Conservation (phyloP, 2,329 filamentous ascomycete species). For the Beauveria australis region DNA sequence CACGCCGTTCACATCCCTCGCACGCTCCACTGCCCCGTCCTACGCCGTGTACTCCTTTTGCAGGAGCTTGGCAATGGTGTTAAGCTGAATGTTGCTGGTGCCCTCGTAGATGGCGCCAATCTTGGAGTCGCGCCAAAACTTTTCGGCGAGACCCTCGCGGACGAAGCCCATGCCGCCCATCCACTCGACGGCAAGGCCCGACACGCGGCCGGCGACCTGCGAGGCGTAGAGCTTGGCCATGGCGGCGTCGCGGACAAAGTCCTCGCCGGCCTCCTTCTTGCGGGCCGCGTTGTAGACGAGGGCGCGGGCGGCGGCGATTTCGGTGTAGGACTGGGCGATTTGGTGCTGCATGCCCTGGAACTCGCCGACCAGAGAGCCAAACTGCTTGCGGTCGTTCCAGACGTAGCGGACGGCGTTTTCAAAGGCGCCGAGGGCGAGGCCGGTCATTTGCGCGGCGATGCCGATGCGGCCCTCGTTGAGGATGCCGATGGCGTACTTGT, state of each 20-base stretch:
- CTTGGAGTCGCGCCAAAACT: slow-evolving; percentile 96
- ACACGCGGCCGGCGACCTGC: slow-evolving; percentile 83
- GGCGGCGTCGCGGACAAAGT: slow-evolving; percentile 91
- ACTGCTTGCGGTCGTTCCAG: slow-evolving; percentile 98
- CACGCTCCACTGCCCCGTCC: too few relatives aligned
- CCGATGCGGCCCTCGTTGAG: slow-evolving; percentile 96
- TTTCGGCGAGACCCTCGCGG: slow-evolving; percentile 90
- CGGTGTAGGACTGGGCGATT: slow-evolving; percentile 89
- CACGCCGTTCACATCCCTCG: too few relatives aligned
- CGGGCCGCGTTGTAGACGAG: slow-evolving; percentile 93
- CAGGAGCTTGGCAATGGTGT: slow-evolving; percentile 55
- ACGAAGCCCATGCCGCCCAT: slow-evolving; percentile 99
- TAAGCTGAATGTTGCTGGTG: slow-evolving; percentile 62
- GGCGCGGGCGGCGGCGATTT: slow-evolving; percentile 84
- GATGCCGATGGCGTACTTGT: slow-evolving; percentile 93
- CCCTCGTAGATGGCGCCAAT: slow-evolving; percentile 98
- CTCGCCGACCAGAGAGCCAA: slow-evolving; percentile 84
- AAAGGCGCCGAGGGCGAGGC: slow-evolving; percentile 85
- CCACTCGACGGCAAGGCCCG: slow-evolving; percentile 87
- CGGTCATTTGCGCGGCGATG: slow-evolving; percentile 98
- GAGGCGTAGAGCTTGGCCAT: slow-evolving; percentile 97
- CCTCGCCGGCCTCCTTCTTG: slow-evolving; percentile 95
- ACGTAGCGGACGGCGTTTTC: slow-evolving; percentile 90
- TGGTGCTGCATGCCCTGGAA: slow-evolving; percentile 99
- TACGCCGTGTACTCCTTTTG: slow-evolving; percentile 52